phyloP scores from a whole-genome alignment of 1,284 basidiomycete genomes.

The Afroboletus lepidellus region DNA sequence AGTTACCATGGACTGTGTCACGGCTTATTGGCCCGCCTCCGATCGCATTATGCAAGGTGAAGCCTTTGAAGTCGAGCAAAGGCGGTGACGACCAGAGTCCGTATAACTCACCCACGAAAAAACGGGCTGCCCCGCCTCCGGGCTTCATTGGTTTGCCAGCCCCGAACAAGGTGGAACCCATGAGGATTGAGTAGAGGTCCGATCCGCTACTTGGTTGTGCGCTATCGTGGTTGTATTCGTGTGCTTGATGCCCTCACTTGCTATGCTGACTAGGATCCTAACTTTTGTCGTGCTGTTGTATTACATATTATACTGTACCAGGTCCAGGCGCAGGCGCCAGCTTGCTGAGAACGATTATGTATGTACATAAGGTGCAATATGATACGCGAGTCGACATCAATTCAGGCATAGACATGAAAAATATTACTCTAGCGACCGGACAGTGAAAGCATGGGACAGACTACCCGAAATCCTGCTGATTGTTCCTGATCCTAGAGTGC shows the following conservation, averaged over 20 bases:
- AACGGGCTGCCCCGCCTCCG: conserved; percentile 14
- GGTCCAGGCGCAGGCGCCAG: conserved; percentile 8
- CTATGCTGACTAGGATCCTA: conserved; percentile 17
- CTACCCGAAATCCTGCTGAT: not conserved
- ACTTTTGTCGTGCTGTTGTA: conserved; percentile 17
- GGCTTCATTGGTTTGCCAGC: conserved; percentile 23
- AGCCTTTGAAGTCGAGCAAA: conserved; percentile 12
- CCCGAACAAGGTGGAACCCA: conserved; percentile 27
- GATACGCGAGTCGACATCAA: conserved; percentile 7
- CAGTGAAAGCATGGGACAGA: not conserved
- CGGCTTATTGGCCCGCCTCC: conserved; percentile 73
- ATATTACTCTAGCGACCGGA: not conserved
- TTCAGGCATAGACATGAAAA: conserved; percentile 12
- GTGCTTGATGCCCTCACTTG: conserved; percentile 5
- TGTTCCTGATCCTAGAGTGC: not conserved
- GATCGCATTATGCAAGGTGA: conserved; percentile 45
- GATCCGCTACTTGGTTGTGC: conserved; percentile 4
- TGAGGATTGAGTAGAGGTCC: conserved; percentile 26
- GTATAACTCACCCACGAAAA: conserved; percentile 24
- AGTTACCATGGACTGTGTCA: conserved; percentile 73
- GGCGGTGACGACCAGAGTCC: conserved; percentile 15
- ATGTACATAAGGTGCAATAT: conserved; percentile 18
- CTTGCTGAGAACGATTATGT: conserved; percentile 11
- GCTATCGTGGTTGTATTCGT: conserved; percentile 7
- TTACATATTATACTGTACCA: conserved; percentile 4